Conservation (phyloP, 1,139 yeast genomes). For the Pichia sp. region DNA sequence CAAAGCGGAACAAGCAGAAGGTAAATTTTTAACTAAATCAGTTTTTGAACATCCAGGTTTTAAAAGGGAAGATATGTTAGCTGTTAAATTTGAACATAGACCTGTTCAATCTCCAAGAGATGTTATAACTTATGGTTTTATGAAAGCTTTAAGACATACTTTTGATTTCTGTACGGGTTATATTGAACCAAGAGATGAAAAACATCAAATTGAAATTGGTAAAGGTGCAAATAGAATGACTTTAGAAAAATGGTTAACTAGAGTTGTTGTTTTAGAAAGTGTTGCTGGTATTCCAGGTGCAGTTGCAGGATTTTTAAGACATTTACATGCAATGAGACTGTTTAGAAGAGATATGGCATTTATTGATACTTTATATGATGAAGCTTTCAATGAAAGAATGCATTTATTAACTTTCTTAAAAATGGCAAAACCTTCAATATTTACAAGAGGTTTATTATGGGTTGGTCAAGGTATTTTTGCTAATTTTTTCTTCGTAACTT, state of each 20-base stretch:
- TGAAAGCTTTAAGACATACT: conserved; percentile 39
- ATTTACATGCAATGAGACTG: conserved; percentile 54
- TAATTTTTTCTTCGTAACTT: conserved; percentile 57
- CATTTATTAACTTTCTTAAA: conserved; percentile 66
- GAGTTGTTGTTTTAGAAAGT: conserved; percentile 63
- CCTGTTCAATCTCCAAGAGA: conserved; percentile 45
- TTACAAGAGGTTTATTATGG: conserved; percentile 50
- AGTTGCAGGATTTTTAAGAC: conserved; percentile 67
- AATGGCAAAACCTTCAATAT: conserved; percentile 57
- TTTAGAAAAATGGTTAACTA: conserved; percentile 59
- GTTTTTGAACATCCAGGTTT: conserved; percentile 54
- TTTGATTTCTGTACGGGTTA: conserved; percentile 68
- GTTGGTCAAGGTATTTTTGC: conserved; percentile 70
- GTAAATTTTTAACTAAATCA: conserved; percentile 28
- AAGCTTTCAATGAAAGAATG: conserved; percentile 77
- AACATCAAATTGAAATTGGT: conserved; percentile 24
- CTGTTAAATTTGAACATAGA: conserved; percentile 48
- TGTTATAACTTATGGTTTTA: conserved; percentile 43
- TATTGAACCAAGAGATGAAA: conserved; percentile 38
- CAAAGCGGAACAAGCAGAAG: conserved; percentile 12
- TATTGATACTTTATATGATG: conserved; percentile 69
- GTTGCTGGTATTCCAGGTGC: conserved; percentile 79
- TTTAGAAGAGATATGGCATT: conserved; percentile 67
- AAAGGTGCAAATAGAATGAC: conserved; percentile 44
- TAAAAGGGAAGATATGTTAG: conserved; percentile 41